Percentiles rank a stretch among this genome's conserved stretches.
Evolutionary conservation across 2,329 filamentous ascomycete species (phyloP).

Genomic region (Xylaria polymorpha): DNA sequence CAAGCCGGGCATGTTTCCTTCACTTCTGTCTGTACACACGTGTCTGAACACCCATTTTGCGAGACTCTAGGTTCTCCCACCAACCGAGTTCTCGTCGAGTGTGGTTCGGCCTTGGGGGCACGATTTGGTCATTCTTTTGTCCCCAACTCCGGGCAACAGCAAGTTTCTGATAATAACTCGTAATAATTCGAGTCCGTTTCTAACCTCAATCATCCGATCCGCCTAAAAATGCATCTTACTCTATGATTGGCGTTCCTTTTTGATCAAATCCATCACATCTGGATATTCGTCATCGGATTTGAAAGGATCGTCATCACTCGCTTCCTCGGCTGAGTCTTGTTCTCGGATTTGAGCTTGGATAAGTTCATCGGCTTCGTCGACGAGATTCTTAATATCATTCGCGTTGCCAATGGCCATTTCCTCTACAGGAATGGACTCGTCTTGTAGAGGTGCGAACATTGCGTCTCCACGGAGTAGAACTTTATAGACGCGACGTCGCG

Average conservation of each 20-base stretch:
- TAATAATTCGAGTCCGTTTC: not conserved
- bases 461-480: conserved; percentile 33
- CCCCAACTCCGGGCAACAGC: conserved; percentile 12
- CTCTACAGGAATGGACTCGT: not conserved
- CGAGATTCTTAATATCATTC: not conserved
- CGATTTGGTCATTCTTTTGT: not conserved
- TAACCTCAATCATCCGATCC: not conserved
- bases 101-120: no score
- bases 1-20: not conserved
- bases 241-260: conserved; percentile 6
- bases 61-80: not conserved
- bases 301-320: not conserved
- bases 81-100: not conserved
- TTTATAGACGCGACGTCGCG: conserved; percentile 22
- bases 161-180: not conserved
- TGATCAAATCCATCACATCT: conserved; percentile 8
- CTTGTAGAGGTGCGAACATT: conserved; percentile 37
- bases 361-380: conserved; percentile 26
- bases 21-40: not conserved
- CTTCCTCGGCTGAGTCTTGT: conserved; percentile 10
- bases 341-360: conserved; percentile 36
- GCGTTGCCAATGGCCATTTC: not conserved
- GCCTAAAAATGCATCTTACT: not conserved
- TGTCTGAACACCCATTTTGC: not conserved
- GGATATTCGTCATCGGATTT: conserved; percentile 6